Percentiles rank a stretch among this genome's conserved stretches.
Evolutionary conservation across 768 basidiomycete genomes (phyloP).

Genomic region (Leucocoprinus sp.): DNA sequence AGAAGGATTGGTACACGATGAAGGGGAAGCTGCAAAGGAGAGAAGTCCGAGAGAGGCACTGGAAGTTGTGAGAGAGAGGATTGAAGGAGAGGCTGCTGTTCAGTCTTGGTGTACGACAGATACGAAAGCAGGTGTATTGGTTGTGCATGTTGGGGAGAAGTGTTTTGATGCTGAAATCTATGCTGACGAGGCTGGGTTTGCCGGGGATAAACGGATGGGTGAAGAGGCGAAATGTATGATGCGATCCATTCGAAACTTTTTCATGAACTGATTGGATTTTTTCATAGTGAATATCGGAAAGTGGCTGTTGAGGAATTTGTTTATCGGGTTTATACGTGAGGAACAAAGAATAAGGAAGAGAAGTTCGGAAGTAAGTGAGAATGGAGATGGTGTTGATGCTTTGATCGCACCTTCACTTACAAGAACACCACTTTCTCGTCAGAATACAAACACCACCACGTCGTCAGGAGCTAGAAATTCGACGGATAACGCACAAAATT

Average conservation of each 20-base stretch:
- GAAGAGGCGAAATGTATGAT: slow-evolving; percentile 78
- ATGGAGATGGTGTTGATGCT: slow-evolving; percentile 18
- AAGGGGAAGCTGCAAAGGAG: slow-evolving; percentile 31
- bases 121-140: slow-evolving; percentile 82
- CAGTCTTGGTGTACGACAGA: slow-evolving; percentile 83
- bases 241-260: neutral
- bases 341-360: slow-evolving; percentile 36
- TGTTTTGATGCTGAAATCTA: slow-evolving; percentile 96
- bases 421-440: neutral
- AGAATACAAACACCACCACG: neutral
- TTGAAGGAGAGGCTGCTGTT: slow-evolving; percentile 92
- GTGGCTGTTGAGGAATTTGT: slow-evolving; percentile 84
- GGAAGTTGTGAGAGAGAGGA: slow-evolving; percentile 79
- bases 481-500: neutral
- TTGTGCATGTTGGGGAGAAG: slow-evolving; percentile 78
- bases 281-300: slow-evolving; percentile 81
- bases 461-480: neutral
- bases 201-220: slow-evolving; percentile 46
- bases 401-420: slow-evolving; percentile 12
- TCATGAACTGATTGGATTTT: slow-evolving; percentile 6
- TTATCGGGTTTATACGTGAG: slow-evolving; percentile 68
- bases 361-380: slow-evolving; percentile 19
- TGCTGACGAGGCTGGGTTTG: slow-evolving; percentile 81
- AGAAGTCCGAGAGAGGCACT: slow-evolving; percentile 75
- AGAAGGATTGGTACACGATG: slow-evolving; percentile 12